Conservation (phyloP, 2,329 filamentous ascomycete species). For the Colletotrichum sp. region DNA sequence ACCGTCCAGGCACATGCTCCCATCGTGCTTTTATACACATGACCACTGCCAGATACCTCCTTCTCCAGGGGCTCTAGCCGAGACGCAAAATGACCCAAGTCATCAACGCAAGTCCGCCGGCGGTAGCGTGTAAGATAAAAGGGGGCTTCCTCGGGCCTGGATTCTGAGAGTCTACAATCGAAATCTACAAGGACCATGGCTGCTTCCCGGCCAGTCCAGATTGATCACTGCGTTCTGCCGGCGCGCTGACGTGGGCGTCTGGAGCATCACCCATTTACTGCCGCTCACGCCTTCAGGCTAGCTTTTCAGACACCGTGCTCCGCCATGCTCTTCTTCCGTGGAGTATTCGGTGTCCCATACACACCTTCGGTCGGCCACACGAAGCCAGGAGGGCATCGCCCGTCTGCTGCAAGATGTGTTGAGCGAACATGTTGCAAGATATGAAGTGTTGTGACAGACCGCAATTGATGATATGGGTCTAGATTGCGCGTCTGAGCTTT, state of each 20-base stretch:
- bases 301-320: fast-evolving
- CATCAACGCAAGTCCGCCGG: not conserved
- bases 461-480: too few relatives aligned
- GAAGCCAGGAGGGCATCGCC: not conserved
- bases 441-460: too few relatives aligned
- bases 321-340: too few relatives aligned
- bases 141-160: not conserved
- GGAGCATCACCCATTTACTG: not conserved
- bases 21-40: not conserved
- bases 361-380: not conserved
- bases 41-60: fast-evolving
- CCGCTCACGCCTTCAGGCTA: not conserved
- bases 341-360: not conserved
- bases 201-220: too few relatives aligned
- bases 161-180: not conserved
- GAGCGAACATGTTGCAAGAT: too few relatives aligned
- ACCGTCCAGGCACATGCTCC: too few relatives aligned
- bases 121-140: fast-evolving
- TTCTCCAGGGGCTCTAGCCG: not conserved
- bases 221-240: too few relatives aligned
- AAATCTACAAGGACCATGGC: too few relatives aligned
- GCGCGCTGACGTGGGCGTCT: too few relatives aligned
- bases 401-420: too few relatives aligned
- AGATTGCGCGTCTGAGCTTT: too few relatives aligned
- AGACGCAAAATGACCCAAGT: not conserved